Base-by-base conservation (phyloP, 2,329 filamentous ascomycete genomes). In the Stachybotrys chartarum region DNA sequence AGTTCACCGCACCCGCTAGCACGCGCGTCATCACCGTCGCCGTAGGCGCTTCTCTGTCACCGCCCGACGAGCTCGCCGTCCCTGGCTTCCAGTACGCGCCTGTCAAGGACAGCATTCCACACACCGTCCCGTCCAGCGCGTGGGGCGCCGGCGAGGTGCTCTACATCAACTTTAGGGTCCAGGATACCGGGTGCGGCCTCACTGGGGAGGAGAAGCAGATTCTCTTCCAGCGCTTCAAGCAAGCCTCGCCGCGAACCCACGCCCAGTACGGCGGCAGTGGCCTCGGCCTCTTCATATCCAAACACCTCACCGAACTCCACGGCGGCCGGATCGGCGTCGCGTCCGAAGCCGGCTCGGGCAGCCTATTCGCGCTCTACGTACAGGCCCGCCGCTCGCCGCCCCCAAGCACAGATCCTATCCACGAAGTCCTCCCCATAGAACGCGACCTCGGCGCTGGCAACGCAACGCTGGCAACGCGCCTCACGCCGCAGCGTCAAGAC, bases 141-240 rank as follows among this genome's bases (percentile, higher is more conserved):
- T 69, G 69, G 68, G 70, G 69, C 1, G 57, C 54, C 1, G 70
- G 68, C 6, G 68, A 73, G 12, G 39, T 63, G 0, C 12, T 75
- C 0, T 75, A 73, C 51, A 57, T 75, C 11, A 61, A 65, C 1
- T 74, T 88, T 61, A 78, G 80, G 7, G 84, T 89, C 1, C 76
- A 79, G 55, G 86, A 89, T 60, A 87, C 84, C 0, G 86, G 86
- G 0, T 80, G 84, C 30, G 84, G 84, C 1, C 75, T 89, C 12
- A 81, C 73, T 3, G 75, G 79, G 0, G 77, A 83, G 51, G 85
- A 87, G 62, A 85, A 83, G 67, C 85, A 84, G 58, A 71, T 83
- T 8, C 74, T 89, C 0, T 89, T 89, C 62, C 78, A 86, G 56
- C 76, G 85, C 0, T 88, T 88, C 68, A 84, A 82, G 6, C 86